Base-by-base conservation (phyloP, 208 protist genomes). In the Wallacemonas collosoma region DNA sequence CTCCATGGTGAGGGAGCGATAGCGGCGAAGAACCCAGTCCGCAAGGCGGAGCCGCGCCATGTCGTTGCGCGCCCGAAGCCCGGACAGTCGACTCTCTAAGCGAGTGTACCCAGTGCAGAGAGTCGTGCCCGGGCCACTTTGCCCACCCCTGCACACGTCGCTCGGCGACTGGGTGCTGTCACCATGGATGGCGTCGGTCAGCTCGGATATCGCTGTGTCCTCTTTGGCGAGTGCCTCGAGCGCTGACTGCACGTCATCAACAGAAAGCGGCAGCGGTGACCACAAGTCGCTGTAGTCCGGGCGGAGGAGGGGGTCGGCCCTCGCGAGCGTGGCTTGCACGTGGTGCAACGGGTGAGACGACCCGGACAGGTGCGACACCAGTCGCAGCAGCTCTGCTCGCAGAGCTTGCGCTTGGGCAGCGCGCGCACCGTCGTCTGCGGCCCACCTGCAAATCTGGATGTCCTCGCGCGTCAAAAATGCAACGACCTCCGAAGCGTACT, bases 1-100 rank as follows among this genome's bases (percentile, higher is more conserved):
- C 8, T 68, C 72, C 82, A 95, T 88, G 0, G 79, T 76, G 3
- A 95, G 76, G 6, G 50, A 61, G 0, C 83, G 77, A 68, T 89
- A 95, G 35, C 44, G 68, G 45, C 61, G 41, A 44, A 87, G 71
- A 0, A 89, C 72, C 63, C 74, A 77, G 26, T 87, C 74, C 8
- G 77, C 80, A 26, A 93, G 50, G 9, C 61, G 61, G 39, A 69
- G 63, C 44, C 62, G 45, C 53, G 7, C 61, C 11, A 68, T 15
- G 54, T 54, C 61, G 51, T 70, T 74, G 40, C 38, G 45, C n/a
- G 63, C 68, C 6, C 60, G 57, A 6, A 73, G n/a, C n/a, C 51
- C 61, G 8, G 56, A 51, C 7, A 74, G 65, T 17, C 35, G 48
- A 14, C 63, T 61, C 44, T 71, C 75, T 3, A 66, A 3, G 3